phyloP scores from a whole-genome alignment of 345 rosid species.

The Turnera subulata region DNA sequence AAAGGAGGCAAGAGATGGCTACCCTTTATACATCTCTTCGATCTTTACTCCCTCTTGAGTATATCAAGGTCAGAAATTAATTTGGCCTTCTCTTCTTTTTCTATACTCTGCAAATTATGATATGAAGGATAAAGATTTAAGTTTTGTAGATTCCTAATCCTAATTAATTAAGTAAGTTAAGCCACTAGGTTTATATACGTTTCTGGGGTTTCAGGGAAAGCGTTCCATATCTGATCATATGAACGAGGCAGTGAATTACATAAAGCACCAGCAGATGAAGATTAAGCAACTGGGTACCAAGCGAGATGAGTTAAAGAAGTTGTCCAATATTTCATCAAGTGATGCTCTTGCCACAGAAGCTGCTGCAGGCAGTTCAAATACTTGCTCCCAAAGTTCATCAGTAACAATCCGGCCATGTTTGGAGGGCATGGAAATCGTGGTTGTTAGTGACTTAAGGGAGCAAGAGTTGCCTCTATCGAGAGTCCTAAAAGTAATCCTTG shows the following conservation, averaged over 20 bases:
- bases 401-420: slow-evolving; percentile 39
- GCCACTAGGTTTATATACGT: slow-evolving; percentile 14
- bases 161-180: too few relatives aligned
- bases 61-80: slow-evolving; percentile 44
- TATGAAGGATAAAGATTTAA: too few relatives aligned
- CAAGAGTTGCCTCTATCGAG: slow-evolving; percentile 40
- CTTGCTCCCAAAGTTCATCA: not conserved
- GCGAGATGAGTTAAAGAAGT: slow-evolving; percentile 39
- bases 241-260: slow-evolving; percentile 69
- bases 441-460: slow-evolving; percentile 29
- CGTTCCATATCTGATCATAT: slow-evolving; percentile 89
- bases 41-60: slow-evolving; percentile 65
- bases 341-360: not conserved
- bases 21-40: slow-evolving; percentile 53
- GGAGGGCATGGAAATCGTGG: slow-evolving; percentile 51
- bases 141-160: too few relatives aligned
- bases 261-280: slow-evolving; percentile 45
- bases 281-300: slow-evolving; percentile 35
- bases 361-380: slow-evolving; percentile 9
- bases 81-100: too few relatives aligned
- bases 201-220: slow-evolving; percentile 55
- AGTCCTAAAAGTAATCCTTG: slow-evolving; percentile 37
- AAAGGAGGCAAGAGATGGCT: slow-evolving; percentile 76
- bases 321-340: slow-evolving; percentile 15
- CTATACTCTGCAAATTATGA: too few relatives aligned